Base-by-base conservation (phyloP, 306 rosid species). In the Medicago lupulina region DNA sequence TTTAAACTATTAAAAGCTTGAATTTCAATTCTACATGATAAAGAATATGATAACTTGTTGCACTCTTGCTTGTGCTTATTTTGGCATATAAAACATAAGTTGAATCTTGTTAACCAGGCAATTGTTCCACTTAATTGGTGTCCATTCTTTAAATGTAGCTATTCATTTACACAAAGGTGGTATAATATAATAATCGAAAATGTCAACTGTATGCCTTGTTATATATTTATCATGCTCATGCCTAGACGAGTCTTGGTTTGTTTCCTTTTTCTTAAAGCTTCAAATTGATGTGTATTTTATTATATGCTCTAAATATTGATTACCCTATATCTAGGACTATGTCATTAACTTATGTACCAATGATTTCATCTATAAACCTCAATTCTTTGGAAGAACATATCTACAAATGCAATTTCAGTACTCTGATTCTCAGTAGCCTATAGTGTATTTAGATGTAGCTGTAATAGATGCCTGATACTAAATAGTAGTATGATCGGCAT, bases 1-100 rank as follows among this genome's bases (percentile, higher is more conserved):
- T 9, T 15, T 3, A 41, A 7, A 43, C 21, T 25, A 10, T 66
- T 18, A n/a, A 58, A 36, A 8, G 39, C 63, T 66, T 72, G 17
- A 58, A n/a, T 71, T 71, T 71, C 68, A 70, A 41, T 50, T 69
- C 51, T 70, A 44, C 53, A 9, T 31, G 5, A 14, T 34, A 16
- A 12, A 39, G 53, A 11, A 13, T 67, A 59, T 9, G 31, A 60
- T 36, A 73, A 60, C 74, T 61, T 67, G 17, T 61, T 78, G 23
- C 53, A 59, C 28, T 41, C 1, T 28, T 64, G 28, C 15, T 15
- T 5, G 51, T 68, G 15, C 13, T 44, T 76, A 21, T 44, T 49
- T 38, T 41, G 58, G 13, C 71, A 78, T 67, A 69, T 25, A 44
- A 43, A 78, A 44, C 65, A 53, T 61, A 44, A 73, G 64, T 63